phyloP scores from a whole-genome alignment of 768 basidiomycete genomes.

The Boletus coccyginus region DNA sequence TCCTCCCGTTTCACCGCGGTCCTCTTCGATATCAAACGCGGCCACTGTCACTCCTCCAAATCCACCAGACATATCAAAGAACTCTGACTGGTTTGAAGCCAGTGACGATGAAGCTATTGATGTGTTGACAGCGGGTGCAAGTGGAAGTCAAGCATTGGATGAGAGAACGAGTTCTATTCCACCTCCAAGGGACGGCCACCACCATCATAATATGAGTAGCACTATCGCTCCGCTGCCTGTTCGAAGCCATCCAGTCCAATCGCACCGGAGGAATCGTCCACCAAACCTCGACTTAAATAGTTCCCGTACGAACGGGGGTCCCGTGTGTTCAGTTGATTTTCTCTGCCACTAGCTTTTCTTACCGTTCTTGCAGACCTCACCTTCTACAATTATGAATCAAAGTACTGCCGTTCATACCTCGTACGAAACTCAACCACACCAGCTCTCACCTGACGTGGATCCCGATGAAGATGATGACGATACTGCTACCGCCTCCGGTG shows the following conservation, averaged over 20 bases:
- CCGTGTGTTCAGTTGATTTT: conserved; percentile 45
- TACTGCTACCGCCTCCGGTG: conserved; percentile 40
- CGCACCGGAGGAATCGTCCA: conserved; percentile 54
- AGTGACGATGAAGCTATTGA: conserved; percentile 90
- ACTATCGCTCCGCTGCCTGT: conserved; percentile 26
- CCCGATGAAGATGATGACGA: conserved; percentile 60
- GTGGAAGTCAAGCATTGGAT: conserved; percentile 78
- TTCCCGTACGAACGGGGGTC: conserved; percentile 32
- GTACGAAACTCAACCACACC: conserved; percentile 30
- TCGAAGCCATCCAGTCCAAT: conserved; percentile 27
- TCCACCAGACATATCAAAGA: conserved; percentile 46
- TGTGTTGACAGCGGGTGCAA: conserved; percentile 74
- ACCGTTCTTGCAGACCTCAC: conserved; percentile 54
- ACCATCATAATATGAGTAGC: conserved; percentile 15
- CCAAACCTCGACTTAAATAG: conserved; percentile 64
- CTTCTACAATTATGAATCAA: conserved; percentile 26
- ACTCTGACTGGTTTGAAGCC: conserved; percentile 68
- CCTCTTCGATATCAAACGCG: conserved; percentile 36
- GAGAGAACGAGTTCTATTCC: conserved; percentile 68
- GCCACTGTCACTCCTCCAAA: conserved; percentile 30
- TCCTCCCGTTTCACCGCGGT: conserved; percentile 31
- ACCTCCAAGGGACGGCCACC: conserved; percentile 29
- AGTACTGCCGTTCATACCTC: conserved; percentile 20
- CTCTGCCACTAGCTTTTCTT: conserved; percentile 59
- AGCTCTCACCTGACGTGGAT: conserved; percentile 38